A percentile compares a stretch with the other conserved stretches of the same genome.
phyloP scores from a whole-genome alignment of 73 alveolate species.

The Loxodes magnus region DNA sequence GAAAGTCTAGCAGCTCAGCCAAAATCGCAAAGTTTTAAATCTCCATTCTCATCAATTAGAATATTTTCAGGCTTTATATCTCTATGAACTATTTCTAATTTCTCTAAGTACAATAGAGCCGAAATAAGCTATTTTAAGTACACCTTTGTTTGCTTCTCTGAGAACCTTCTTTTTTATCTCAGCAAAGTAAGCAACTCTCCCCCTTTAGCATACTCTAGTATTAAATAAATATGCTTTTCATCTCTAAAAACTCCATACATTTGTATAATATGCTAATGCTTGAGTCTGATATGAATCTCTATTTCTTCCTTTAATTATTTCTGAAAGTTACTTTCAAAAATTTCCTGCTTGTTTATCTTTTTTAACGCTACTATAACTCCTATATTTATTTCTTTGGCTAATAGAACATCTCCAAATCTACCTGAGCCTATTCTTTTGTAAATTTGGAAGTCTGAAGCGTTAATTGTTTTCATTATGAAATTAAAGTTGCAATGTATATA shows the following conservation, averaged over 20 bases:
- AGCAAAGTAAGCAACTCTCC: constrained; percentile 72
- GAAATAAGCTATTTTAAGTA: constrained; percentile 56
- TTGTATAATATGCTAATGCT: constrained; percentile 68
- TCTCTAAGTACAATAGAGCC: constrained; percentile 69
- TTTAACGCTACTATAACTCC: constrained; percentile 73
- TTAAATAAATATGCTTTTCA: constrained; percentile 67
- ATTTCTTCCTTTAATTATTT: constrained; percentile 79
- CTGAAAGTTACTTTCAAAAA: constrained; percentile 46
- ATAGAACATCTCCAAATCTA: constrained; percentile 54
- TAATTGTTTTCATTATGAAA: too few species aligned
- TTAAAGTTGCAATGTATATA: too few species aligned
- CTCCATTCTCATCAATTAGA: constrained; percentile 66
- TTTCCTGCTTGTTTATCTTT: constrained; percentile 49
- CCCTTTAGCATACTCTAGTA: constrained; percentile 82
- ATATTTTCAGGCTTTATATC: constrained; percentile 70
- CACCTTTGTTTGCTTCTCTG: constrained; percentile 34
- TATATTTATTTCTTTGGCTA: constrained; percentile 60
- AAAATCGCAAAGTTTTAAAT: constrained; percentile 85
- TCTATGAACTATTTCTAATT: constrained; percentile 61
- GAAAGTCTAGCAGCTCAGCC: constrained; percentile 91
- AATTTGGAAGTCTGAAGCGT: constrained; percentile 56
- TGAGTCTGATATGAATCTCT: constrained; percentile 74
- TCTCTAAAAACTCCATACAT: constrained; percentile 89
- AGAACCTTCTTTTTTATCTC: constrained; percentile 12
- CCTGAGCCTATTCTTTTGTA: constrained; percentile 57